Evolutionary conservation across 257 asterid species (phyloP).

Genomic region (Capsicum pubescens): DNA sequence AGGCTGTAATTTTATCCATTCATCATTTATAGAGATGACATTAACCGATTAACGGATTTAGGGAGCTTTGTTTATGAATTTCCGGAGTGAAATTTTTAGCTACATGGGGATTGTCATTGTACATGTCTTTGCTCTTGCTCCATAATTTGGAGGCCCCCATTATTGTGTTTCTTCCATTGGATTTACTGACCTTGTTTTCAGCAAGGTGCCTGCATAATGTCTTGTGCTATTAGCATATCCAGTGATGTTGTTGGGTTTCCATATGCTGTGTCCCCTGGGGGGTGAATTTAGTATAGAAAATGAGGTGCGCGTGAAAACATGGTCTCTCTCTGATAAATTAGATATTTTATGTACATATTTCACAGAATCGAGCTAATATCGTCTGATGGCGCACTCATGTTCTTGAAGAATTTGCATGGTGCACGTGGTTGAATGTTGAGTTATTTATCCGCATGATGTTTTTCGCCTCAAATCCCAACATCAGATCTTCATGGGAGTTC

Average conservation of each 20-base stretch:
- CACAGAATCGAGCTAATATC: too few relatives aligned
- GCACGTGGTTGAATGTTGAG: too few relatives aligned
- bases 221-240: conserved; percentile 41
- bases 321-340: too few relatives aligned
- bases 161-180: conserved; percentile 35
- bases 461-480: too few relatives aligned
- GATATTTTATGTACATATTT: too few relatives aligned
- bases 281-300: too few relatives aligned
- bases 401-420: too few relatives aligned
- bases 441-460: too few relatives aligned
- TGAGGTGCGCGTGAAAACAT: too few relatives aligned
- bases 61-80: conserved; percentile 45
- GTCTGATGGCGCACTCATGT: too few relatives aligned
- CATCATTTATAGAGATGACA: conserved; percentile 47
- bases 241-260: conserved; percentile 16
- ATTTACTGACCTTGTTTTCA: conserved; percentile 41
- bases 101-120: conserved; percentile 55
- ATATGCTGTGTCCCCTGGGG: not conserved
- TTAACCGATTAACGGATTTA: conserved; percentile 27
- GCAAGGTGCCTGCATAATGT: conserved; percentile 51
- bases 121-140: conserved; percentile 58
- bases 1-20: conserved; percentile 34
- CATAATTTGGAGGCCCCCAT: conserved; percentile 40
- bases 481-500: too few relatives aligned
- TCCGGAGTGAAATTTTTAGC: conserved; percentile 43